A percentile compares a stretch with the other conserved stretches of the same genome.
phyloP scores from a whole-genome alignment of 192 early-diverging fungal species.

The Diversispora eburnea region DNA sequence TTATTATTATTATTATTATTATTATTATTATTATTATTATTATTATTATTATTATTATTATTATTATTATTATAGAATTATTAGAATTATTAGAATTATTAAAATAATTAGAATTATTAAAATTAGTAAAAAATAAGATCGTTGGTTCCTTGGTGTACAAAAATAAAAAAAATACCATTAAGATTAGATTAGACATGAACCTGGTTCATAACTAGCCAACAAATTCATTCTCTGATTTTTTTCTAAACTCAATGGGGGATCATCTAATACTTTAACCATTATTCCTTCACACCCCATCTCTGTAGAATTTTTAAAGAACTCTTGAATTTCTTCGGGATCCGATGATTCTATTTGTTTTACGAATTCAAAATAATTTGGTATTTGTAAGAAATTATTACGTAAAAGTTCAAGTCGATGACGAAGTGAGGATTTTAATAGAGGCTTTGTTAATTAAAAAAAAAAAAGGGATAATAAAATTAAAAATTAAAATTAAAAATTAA shows the following conservation, averaged over 20 bases:
- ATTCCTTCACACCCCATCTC: conserved; percentile 82
- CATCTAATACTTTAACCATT: conserved; percentile 85
- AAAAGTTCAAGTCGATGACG: conserved; percentile 63
- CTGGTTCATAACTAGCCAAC: conserved; percentile 32
- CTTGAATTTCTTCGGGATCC: conserved; percentile 74
- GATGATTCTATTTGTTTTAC: conserved; percentile 63
- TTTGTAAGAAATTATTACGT: conserved; percentile 54
- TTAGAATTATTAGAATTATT: too few species aligned
- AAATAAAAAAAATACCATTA: neutral
- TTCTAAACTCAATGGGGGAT: neutral
- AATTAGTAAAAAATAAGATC: neutral
- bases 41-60: too few species aligned
- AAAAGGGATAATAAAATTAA: neutral
- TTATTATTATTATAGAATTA: too few species aligned
- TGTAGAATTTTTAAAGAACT: conserved; percentile 58
- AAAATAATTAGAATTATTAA: too few species aligned
- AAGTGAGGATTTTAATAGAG: conserved; percentile 64
- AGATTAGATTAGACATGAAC: neutral
- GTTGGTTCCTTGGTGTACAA: neutral
- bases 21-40: too few species aligned
- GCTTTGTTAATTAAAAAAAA: conserved; percentile 28
- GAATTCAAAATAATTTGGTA: conserved; percentile 67
- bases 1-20: too few species aligned
- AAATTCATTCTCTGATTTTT: conserved; percentile 13
- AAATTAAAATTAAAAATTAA: too few species aligned